phyloP scores from a whole-genome alignment of 257 asterid genomes.

The Capsicum pubescens region DNA sequence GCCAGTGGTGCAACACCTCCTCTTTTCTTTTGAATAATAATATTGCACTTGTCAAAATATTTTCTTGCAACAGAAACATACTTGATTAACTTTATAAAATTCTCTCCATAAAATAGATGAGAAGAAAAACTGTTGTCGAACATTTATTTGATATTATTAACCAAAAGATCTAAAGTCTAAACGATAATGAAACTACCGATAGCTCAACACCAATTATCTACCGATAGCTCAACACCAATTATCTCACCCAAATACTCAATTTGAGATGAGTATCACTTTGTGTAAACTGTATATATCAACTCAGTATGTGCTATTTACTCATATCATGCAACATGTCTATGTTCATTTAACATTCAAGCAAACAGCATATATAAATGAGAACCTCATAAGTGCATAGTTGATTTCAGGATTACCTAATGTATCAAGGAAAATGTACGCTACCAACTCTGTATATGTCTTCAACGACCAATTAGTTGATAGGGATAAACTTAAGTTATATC shows the following conservation, averaged over 20 bases:
- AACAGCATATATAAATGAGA: constrained; percentile 5
- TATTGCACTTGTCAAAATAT: background rate
- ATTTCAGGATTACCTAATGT: background rate
- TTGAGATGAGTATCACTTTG: background rate
- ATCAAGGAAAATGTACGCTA: background rate
- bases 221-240: too few species aligned
- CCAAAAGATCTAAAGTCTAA: too few species aligned
- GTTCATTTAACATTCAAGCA: background rate
- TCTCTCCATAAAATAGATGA: background rate
- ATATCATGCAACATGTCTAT: background rate
- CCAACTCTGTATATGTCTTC: background rate
- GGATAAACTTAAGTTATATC: too few species aligned
- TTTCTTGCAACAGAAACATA: background rate
- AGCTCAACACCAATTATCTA: background rate
- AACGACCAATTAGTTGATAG: too few species aligned
- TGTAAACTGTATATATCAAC: background rate
- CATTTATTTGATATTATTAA: too few species aligned
- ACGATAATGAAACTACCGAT: background rate
- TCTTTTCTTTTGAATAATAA: too few species aligned
- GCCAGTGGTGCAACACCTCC: too few species aligned
- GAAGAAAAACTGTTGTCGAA: background rate
- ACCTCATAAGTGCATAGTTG: background rate
- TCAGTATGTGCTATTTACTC: constrained; percentile 14
- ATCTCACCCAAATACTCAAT: too few species aligned
- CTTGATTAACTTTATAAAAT: background rate